Evolutionary conservation across 495 filamentous ascomycete species (phyloP).

Genomic region (Xylaria curta): DNA sequence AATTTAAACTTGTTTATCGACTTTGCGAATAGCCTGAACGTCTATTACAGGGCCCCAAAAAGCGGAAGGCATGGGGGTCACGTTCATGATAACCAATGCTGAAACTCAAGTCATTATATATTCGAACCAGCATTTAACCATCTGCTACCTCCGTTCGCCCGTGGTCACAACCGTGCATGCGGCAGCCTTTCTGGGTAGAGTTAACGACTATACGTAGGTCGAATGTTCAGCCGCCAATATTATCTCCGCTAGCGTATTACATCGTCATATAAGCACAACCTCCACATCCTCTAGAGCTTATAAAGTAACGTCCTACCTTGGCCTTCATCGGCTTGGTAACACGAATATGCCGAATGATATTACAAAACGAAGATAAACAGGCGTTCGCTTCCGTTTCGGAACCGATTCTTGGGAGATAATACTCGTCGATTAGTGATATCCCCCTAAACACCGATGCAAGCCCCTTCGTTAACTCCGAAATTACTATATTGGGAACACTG

Average conservation of each 20-base stretch:
- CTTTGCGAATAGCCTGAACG: neutral
- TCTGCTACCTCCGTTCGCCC: neutral
- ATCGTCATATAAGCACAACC: too few species aligned
- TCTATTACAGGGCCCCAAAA: neutral
- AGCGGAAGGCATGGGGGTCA: neutral
- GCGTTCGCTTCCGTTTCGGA: neutral
- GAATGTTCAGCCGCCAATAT: neutral
- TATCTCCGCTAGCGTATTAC: neutral
- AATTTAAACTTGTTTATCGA: neutral
- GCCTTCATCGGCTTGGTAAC: neutral
- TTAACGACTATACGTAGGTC: neutral
- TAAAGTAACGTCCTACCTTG: neutral
- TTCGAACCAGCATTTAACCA: neutral
- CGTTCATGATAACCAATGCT: neutral
- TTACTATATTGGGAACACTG: neutral
- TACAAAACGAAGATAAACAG: neutral
- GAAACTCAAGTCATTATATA: neutral
- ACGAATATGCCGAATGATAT: neutral
- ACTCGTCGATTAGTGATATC: neutral
- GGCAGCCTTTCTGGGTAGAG: too few species aligned
- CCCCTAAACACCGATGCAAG: conserved; percentile 9
- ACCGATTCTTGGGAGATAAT: neutral
- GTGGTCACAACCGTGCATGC: neutral
- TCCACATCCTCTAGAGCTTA: neutral
- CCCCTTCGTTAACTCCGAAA: neutral